These are phyloP conservation scores for Aspergillus diversus DNA, from an alignment of 495 filamentous ascomycete species.

Conservation along the genomic window DNA sequence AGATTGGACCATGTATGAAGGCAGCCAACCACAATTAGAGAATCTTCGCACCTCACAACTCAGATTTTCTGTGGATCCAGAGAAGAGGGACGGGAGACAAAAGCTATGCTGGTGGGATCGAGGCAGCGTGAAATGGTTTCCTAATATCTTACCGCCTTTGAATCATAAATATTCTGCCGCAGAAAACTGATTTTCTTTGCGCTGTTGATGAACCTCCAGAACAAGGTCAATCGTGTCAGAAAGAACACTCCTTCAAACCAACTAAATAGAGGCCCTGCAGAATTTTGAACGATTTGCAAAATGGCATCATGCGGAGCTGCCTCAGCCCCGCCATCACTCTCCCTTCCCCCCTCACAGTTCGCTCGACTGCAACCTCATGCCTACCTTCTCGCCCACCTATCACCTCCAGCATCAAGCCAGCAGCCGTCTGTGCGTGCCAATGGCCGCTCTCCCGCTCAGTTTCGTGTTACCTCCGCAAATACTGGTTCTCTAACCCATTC, in stretches of 20 bases:
- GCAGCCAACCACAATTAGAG: not conserved
- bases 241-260: not conserved
- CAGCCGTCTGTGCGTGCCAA: conserved; percentile 72
- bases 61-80: not conserved
- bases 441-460: conserved; percentile 69
- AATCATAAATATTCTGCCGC: conserved; percentile 40
- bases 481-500: conserved; percentile 82
- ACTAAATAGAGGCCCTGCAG: not conserved
- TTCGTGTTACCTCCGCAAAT: conserved; percentile 72
- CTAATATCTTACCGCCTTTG: conserved; percentile 22
- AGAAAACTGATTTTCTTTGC: conserved; percentile 32
- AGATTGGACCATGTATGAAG: not conserved
- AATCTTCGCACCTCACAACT: not conserved
- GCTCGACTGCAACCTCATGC: conserved; percentile 86
- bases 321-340: conserved; percentile 52
- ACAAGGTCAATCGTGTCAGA: not conserved
- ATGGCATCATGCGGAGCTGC: conserved; percentile 34
- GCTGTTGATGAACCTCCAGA: not conserved
- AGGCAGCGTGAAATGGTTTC: not conserved
- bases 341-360: conserved; percentile 80
- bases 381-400: conserved; percentile 87
- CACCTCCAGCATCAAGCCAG: conserved; percentile 56
- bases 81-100: not conserved
- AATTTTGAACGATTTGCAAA: not conserved
- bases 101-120: not conserved